phyloP scores from a whole-genome alignment of 2,329 filamentous ascomycete species.

The Cladorrhinum sp. region DNA sequence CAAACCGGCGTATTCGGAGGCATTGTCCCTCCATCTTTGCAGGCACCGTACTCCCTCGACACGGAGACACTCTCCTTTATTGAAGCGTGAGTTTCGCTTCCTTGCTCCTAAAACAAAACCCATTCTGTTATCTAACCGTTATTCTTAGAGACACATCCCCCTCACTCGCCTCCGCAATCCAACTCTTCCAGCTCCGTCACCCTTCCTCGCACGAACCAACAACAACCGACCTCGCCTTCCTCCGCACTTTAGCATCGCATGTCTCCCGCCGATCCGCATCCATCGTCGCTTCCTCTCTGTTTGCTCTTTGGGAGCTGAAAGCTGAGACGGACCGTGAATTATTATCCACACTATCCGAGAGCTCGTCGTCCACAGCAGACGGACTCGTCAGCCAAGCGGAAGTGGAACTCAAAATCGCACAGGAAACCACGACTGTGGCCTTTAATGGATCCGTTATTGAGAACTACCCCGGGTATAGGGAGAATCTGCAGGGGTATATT shows the following conservation, averaged over 20 bases:
- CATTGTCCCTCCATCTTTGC: conserved; percentile 51
- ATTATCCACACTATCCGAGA: conserved; percentile 12
- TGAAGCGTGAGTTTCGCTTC: conserved; percentile 46
- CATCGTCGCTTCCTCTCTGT: conserved; percentile 56
- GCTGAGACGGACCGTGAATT: conserved; percentile 50
- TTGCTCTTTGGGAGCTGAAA: conserved; percentile 56
- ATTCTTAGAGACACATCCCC: conserved; percentile 40
- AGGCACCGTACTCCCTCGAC: conserved; percentile 53
- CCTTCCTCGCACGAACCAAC: conserved; percentile 43
- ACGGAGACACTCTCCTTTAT: conserved; percentile 59
- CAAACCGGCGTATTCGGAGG: conserved; percentile 55
- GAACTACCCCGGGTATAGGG: conserved; percentile 67
- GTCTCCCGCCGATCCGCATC: conserved; percentile 58
- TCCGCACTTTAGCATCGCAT: conserved; percentile 52
- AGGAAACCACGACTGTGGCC: conserved; percentile 56
- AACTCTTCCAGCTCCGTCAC: conserved; percentile 49
- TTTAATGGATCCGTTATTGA: conserved; percentile 80
- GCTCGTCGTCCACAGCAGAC: background rate
- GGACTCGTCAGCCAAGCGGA: conserved; percentile 46
- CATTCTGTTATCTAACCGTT: background rate
- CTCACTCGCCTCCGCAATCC: conserved; percentile 42
- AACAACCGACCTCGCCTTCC: conserved; percentile 46
- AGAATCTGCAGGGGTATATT: conserved; percentile 60
- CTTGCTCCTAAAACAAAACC: background rate
- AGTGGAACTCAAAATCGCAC: conserved; percentile 37